Base-by-base conservation (phyloP, 2,329 filamentous ascomycete genomes). In the Paracoccidioides brasiliensis region DNA sequence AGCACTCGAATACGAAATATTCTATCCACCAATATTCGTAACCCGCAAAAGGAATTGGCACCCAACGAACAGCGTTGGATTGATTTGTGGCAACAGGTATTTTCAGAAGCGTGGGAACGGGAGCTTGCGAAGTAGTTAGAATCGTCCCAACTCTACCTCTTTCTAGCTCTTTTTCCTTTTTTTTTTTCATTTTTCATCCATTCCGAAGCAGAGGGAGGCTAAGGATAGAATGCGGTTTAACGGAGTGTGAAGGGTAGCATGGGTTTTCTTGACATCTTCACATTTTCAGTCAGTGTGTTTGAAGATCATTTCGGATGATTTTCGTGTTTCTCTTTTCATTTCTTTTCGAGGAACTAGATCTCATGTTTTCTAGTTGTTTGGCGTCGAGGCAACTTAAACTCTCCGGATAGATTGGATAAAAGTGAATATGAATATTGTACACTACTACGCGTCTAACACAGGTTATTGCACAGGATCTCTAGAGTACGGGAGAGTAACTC, bases 1-100 rank as follows among this genome's bases (percentile, higher is more conserved):
- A 81, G 89, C 22, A 75, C 77, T 1, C 80, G 86, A 32, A 75
- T 95, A 15, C 82, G 85, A 60, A 89, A 95, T 61, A 80, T 94
- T 43, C 75, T 95, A 49, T 81, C 81, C 0, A 78, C 80, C 35
- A 79, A 81, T 28, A 90, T 94, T 73, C 67, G 68, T 15, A 68
- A 68, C 40, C 74, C 74, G 10, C 70, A 71, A 38, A 69, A 64
- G 44, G 61, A 62, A 15, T 60, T 75, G 8, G 68, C 84, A 0
- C 74, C 79, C 30, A 83, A 86, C 64, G 84, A 89, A 63, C 80
- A 83, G 68, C 81, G 81, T 63, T 89, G 86, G 85, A 73, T 90
- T 52, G 83, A 85, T 54, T 75, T 86, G 32, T 90, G 84, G 84
- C 83, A 88, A 69, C 77, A 76, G 54, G 78, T 90, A 4, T 88